Percentiles rank a stretch among this genome's conserved stretches.
These are phyloP conservation scores for Populus ilicifolia DNA, from an alignment of 345 rosid genomes.

Conservation along the genomic window DNA sequence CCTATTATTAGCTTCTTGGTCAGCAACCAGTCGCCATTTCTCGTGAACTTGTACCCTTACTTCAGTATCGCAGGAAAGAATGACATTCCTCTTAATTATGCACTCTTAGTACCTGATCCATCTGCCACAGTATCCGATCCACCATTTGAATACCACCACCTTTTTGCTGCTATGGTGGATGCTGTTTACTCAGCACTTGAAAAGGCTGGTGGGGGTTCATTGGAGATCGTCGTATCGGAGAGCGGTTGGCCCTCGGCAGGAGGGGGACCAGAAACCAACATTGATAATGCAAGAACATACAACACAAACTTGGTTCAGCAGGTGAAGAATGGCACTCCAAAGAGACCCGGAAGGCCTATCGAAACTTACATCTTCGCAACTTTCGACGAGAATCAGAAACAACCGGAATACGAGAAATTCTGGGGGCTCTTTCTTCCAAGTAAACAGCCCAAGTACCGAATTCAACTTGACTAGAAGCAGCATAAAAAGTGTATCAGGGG, in stretches of 20 bases:
- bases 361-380: constrained; percentile 25
- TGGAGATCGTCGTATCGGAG: constrained; percentile 23
- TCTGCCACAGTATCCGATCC: constrained; percentile 28
- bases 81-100: constrained; percentile 34
- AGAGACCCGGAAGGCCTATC: constrained; percentile 20
- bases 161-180: constrained; percentile 17
- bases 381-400: constrained; percentile 25
- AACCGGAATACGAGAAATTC: constrained; percentile 10
- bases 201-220: constrained; percentile 16
- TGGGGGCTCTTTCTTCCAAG: constrained; percentile 18
- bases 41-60: constrained; percentile 41
- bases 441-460: constrained; percentile 9
- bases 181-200: constrained; percentile 21
- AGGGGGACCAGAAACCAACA: constrained; percentile 11
- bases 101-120: constrained; percentile 25
- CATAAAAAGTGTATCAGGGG: background rate
- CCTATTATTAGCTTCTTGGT: constrained; percentile 34
- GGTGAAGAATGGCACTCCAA: constrained; percentile 30
- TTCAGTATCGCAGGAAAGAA: constrained; percentile 23
- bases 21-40: constrained; percentile 33
- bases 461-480: constrained; percentile 2
- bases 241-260: constrained; percentile 29
- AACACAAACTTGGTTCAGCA: constrained; percentile 2
- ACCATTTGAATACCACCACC: constrained; percentile 5
- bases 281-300: constrained; percentile 27